Base-by-base conservation (phyloP, 192 early-diverging fungal genomes). In the Chytriomyces sp. region DNA sequence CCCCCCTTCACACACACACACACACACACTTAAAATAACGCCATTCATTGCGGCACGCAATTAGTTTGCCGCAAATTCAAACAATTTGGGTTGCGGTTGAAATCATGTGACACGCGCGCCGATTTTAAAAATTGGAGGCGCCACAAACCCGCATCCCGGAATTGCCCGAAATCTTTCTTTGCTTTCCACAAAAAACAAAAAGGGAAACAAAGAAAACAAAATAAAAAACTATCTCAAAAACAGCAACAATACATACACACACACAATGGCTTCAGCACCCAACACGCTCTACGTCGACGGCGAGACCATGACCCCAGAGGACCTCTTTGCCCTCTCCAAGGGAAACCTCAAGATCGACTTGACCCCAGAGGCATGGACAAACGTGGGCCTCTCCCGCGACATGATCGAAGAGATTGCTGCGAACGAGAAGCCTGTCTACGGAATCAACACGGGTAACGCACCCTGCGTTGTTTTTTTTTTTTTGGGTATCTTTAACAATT, bases 391-490 rank as follows among this genome's bases (percentile, higher is more conserved):
- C 24, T 24, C 67, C 7, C 47, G 76, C 13, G 67, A 60, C 50
- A 44, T 70, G 59, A 69, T 77, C 61, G 76, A 77, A 45, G 28
- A 53, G 18, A 67, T 77, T 61, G 76, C 61, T n/a, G 60, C 20
- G 43, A 61, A 50, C 35, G 67, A 69, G 26, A 45, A 26, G 1
- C 66, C 76, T 18, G 68, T 77, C n/a, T 77, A 77, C 48, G 76
- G 76, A 26, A 77, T 77, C 76, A 77, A 77, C 76, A 77, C 76
- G 13, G 71, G 68, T 69, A 16, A 67, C 43, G 11, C 53, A n/a
- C 16, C 2, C 16, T 57, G 16, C 16, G 1, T 57, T 57, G 8
- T 11, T 64, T 64, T 3, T 18, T 18, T 18, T 18, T 26, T 23
- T 3, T 0, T 5, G 3, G 4, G 10, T 11, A 64, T 28, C 3